Conservation (phyloP, 2,329 filamentous ascomycete genomes). For the Falciphora oryzae region DNA sequence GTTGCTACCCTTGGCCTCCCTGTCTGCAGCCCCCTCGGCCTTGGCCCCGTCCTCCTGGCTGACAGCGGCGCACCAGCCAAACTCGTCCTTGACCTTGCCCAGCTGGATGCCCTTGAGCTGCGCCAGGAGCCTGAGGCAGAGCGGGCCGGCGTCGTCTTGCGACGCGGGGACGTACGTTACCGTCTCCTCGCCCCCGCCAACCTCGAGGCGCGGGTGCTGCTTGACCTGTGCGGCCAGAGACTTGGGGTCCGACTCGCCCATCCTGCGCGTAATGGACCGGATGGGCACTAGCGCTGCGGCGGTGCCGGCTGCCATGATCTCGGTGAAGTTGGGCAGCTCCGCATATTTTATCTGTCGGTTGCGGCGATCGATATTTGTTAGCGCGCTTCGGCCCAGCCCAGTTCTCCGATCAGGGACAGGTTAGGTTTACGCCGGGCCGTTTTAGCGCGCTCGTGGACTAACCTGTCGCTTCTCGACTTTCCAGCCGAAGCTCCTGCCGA, state of each 20-base stretch:
- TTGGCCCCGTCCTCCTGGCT: slow-evolving; percentile 38
- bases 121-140: slow-evolving; percentile 65
- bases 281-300: slow-evolving; percentile 89
- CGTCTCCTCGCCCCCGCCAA: slow-evolving; percentile 38
- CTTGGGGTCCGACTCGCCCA: slow-evolving; percentile 30
- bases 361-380: not conserved
- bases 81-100: slow-evolving; percentile 70
- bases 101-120: slow-evolving; percentile 82
- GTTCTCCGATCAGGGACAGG: not conserved
- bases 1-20: slow-evolving; percentile 17
- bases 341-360: slow-evolving; percentile 54
- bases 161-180: slow-evolving; percentile 49
- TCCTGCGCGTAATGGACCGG: slow-evolving; percentile 73
- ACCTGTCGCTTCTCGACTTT: slow-evolving; percentile 70
- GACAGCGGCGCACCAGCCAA: slow-evolving; percentile 62
- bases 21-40: slow-evolving; percentile 25
- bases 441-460: slow-evolving; percentile 24
- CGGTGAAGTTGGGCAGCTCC: slow-evolving; percentile 50
- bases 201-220: slow-evolving; percentile 32
- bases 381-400: not conserved
- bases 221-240: slow-evolving; percentile 31
- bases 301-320: slow-evolving; percentile 89
- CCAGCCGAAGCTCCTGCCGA: slow-evolving; percentile 77
- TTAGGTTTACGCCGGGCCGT: not conserved
- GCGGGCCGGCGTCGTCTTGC: slow-evolving; percentile 64